phyloP scores from a whole-genome alignment of 371 early-diverging fungal species.

The Mortierella sp. region DNA sequence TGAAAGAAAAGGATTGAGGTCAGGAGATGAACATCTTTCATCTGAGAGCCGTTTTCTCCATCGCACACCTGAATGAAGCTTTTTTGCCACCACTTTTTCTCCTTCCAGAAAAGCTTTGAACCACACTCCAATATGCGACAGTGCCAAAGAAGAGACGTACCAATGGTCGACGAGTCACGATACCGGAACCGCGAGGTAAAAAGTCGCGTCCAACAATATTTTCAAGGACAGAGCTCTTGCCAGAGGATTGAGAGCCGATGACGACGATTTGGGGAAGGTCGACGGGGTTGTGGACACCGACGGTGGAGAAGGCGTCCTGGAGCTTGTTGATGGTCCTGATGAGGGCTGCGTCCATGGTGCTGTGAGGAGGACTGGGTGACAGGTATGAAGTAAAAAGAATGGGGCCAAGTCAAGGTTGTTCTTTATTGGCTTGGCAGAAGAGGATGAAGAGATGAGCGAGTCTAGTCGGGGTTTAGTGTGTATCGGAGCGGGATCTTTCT shows the following conservation, averaged over 20 bases:
- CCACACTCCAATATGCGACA: neutral
- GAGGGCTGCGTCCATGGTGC: conserved; percentile 69
- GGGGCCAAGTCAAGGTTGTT: neutral
- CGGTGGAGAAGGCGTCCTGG: conserved; percentile 97
- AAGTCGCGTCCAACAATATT: conserved; percentile 99
- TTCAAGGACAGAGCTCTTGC: conserved; percentile 99
- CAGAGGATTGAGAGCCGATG: conserved; percentile 98
- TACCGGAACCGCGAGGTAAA: conserved; percentile 97
- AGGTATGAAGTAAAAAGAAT: neutral
- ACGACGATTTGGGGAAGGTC: conserved; percentile 99
- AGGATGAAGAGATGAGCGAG: neutral
- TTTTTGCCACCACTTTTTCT: conserved; percentile 2
- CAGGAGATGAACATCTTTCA: neutral
- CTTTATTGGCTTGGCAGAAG: conserved; percentile 5
- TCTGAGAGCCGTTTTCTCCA: neutral
- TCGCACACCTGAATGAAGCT: neutral
- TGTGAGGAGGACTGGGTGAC: neutral
- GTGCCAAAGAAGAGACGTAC: conserved; percentile 54
- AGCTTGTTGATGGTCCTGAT: conserved; percentile 88
- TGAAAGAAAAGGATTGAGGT: conserved; percentile 8
- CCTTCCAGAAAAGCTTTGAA: neutral
- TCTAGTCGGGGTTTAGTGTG: neutral
- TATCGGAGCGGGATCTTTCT: neutral
- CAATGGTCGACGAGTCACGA: conserved; percentile 96
- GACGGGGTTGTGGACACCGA: conserved; percentile 97